phyloP scores from a whole-genome alignment of 306 rosid species.

The Delonix regia region DNA sequence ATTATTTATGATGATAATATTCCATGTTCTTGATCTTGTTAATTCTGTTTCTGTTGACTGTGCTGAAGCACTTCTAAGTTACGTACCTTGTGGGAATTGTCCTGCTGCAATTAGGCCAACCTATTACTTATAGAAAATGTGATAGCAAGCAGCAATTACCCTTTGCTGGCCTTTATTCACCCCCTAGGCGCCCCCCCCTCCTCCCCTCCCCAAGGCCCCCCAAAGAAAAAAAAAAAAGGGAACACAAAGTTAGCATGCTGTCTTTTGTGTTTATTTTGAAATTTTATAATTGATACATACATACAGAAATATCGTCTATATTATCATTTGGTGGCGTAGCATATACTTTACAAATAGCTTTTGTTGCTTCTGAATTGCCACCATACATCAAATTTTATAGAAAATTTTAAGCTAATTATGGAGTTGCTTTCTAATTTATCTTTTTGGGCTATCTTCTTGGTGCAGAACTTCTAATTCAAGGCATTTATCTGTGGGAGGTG shows the following conservation, averaged over 20 bases:
- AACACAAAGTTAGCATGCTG: background rate
- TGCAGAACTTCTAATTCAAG: constrained; percentile 50
- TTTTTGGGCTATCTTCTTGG: constrained; percentile 36
- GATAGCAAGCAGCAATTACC: constrained; percentile 18
- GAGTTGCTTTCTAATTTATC: constrained; percentile 16
- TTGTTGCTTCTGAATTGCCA: background rate
- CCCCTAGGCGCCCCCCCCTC: too few species aligned
- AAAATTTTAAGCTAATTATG: constrained; percentile 8
- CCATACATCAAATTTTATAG: background rate
- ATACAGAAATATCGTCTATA: background rate
- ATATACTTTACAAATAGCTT: constrained; percentile 21
- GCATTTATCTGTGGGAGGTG: constrained; percentile 41
- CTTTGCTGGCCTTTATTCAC: constrained; percentile 1
- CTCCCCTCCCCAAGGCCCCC: too few species aligned
- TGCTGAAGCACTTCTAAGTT: background rate
- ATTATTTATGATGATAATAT: background rate
- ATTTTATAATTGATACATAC: constrained; percentile 20
- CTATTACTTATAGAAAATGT: constrained; percentile 18
- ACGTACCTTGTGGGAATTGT: background rate
- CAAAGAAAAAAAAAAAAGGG: background rate
- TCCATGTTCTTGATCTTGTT: background rate
- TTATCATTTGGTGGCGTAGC: constrained; percentile 8
- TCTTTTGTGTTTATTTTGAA: constrained; percentile 4
- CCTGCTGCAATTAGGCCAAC: background rate
- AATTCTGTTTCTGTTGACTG: background rate